Evolutionary conservation across 2,329 filamentous ascomycete species (phyloP).

Genomic region (Clarireedia hainanense): DNA sequence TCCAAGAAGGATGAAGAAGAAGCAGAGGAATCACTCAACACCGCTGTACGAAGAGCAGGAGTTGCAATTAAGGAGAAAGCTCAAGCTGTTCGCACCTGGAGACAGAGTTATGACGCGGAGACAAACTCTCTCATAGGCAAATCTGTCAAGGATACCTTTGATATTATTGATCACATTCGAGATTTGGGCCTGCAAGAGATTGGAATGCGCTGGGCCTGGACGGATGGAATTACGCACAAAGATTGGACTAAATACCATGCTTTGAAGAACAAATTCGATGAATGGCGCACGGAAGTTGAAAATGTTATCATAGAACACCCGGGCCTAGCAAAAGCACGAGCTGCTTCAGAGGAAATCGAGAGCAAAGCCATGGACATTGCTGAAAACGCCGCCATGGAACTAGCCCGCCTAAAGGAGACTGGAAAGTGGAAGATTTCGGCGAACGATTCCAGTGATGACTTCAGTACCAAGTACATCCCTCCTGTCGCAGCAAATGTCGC

Average conservation of each 20-base stretch:
- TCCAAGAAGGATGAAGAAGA: conserved; percentile 37
- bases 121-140: conserved; percentile 47
- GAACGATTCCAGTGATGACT: conserved; percentile 68
- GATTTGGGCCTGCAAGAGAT: conserved; percentile 66
- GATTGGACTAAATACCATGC: conserved; percentile 95
- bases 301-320: conserved; percentile 67
- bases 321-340: conserved; percentile 59
- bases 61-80: conserved; percentile 55
- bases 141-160: conserved; percentile 55
- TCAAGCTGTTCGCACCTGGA: conserved; percentile 57
- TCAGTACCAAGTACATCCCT: conserved; percentile 59
- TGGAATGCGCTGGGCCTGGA: conserved; percentile 81
- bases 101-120: conserved; percentile 48
- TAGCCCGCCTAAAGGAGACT: conserved; percentile 74
- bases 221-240: conserved; percentile 90
- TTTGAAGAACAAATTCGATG: conserved; percentile 71
- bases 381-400: conserved; percentile 69
- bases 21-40: conserved; percentile 43
- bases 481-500: conserved; percentile 42
- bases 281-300: conserved; percentile 79
- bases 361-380: conserved; percentile 74
- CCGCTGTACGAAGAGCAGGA: conserved; percentile 49
- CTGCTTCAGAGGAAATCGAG: conserved; percentile 62
- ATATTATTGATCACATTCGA: conserved; percentile 60
- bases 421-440: conserved; percentile 76